Evolutionary conservation across 2,329 filamentous ascomycete species (phyloP).

Genomic region (Metarhizium guizhouense): DNA sequence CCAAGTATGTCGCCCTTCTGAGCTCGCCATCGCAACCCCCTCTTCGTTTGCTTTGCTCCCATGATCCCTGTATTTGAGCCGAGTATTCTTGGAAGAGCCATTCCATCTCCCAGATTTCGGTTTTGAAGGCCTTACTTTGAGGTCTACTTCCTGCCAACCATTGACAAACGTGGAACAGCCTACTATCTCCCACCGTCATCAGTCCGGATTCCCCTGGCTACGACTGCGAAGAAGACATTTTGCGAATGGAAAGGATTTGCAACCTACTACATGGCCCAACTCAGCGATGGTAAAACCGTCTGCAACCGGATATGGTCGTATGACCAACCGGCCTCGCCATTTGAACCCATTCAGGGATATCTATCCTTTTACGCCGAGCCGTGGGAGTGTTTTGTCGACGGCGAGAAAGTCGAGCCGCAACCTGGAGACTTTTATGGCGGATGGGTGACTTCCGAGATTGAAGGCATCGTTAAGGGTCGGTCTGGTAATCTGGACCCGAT

Average conservation of each 20-base stretch:
- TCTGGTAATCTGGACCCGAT: conserved; percentile 30
- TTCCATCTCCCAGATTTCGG: no score
- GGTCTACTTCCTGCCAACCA: background rate
- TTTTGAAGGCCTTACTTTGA: background rate
- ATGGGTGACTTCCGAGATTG: conserved; percentile 53
- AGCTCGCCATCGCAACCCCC: background rate
- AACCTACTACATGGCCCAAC: conserved; percentile 45
- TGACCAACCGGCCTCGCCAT: conserved; percentile 40
- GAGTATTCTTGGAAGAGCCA: no score
- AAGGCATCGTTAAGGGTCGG: conserved; percentile 38
- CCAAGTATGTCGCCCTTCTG: conserved; percentile 35
- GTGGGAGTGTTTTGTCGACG: conserved; percentile 55
- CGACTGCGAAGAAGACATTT: conserved; percentile 34
- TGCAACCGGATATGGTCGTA: conserved; percentile 51
- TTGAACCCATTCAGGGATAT: conserved; percentile 44
- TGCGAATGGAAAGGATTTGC: conserved; percentile 56
- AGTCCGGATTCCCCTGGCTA: conserved; percentile 36
- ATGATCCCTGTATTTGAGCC: no score
- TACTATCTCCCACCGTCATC: conserved; percentile 50
- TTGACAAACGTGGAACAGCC: conserved; percentile 23
- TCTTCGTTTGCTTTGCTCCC: background rate
- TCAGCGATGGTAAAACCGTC: conserved; percentile 31
- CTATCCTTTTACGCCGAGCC: conserved; percentile 52
- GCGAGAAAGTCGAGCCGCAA: conserved; percentile 49
- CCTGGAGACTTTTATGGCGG: conserved; percentile 56